These are phyloP conservation scores for Colletotrichum sp. DNA, from an alignment of 2,329 filamentous ascomycete genomes.

Conservation along the genomic window DNA sequence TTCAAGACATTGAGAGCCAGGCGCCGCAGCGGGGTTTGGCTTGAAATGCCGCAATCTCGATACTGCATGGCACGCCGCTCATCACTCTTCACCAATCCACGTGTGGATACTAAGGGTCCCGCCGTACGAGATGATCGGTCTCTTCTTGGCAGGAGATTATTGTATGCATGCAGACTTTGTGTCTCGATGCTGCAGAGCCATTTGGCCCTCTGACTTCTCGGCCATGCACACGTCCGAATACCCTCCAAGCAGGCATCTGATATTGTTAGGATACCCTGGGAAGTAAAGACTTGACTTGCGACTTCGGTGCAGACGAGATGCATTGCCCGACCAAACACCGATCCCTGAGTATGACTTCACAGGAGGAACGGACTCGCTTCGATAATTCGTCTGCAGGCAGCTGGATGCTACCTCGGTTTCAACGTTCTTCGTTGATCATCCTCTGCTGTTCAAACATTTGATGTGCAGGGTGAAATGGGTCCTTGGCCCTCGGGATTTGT, in stretches of 20 bases:
- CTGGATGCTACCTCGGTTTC: not conserved
- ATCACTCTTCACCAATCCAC: conserved; percentile 15
- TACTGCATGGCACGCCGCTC: not conserved
- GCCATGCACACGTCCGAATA: not conserved
- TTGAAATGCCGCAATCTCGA: conserved; percentile 19
- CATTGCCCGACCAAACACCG: not conserved
- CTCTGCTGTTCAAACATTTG: not conserved
- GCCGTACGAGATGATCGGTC: conserved; percentile 4
- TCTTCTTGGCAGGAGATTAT: not conserved
- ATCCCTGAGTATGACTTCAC: not conserved
- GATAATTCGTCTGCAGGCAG: not conserved
- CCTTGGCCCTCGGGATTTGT: not conserved
- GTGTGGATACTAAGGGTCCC: conserved; percentile 3
- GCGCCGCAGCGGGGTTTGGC: conserved; percentile 1
- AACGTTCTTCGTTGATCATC: not conserved
- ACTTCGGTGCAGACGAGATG: not conserved
- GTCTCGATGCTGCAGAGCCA: not conserved
- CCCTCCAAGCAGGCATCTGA: not conserved
- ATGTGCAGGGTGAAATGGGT: not conserved
- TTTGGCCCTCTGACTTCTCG: not conserved
- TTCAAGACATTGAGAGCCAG: not conserved
- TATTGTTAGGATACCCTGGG: not conserved
- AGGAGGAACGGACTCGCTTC: not conserved
- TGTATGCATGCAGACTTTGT: not conserved
- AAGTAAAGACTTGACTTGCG: not conserved